Evolutionary conservation across 495 filamentous ascomycete genomes (phyloP), one percentile per base, ranked within the genome.

Genomic region (Jackrogersella multiformis): DNA sequence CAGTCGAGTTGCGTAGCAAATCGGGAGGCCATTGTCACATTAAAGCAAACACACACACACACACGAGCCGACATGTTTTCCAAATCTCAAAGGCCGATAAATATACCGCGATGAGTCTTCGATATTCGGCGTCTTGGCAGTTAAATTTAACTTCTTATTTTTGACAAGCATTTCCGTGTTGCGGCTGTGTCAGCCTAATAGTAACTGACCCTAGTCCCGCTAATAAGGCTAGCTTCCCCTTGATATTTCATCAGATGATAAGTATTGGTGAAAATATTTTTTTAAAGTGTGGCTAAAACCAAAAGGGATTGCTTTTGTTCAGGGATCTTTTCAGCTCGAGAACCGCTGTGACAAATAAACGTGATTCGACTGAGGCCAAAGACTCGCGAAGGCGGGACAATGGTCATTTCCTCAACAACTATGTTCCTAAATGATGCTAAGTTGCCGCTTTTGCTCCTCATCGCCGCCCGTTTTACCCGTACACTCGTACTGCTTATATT

Each of bases 321-420:
- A 62, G 36, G 65, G 65, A 15, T 66, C 23, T 32, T 44, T 57
- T 63, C 65, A 68, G 65, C 65, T 63, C 13, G 10, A 36, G 44
- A 41, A 13, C 15, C 38, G 28, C 18, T 52, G 16, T 68, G 52
- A 61, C 51, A 38, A 66, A 57, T 57, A 68, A 48, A 53, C 21
- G n/a, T 30, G 13, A 34, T 34, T 16, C 30, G 55, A 51, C 36
- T 21, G 1, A 53, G 41, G 36, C 51, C 36, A 61, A 36, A 24
- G 23, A 7, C 44, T 48, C 41, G 21, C 34, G 38, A 38, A 12
- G 28, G 32, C 41, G 13, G 36, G 8, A 44, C 7, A 34, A 28
- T 35, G 21, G 10, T 30, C 28, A 15, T 35, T 36, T n/a, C 12
- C 8, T n/a, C 34, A 6, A 36, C 4, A 30, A 30, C 12, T 9